Evolutionary conservation across 345 rosid genomes (phyloP).

Genomic region (Turnera subulata): DNA sequence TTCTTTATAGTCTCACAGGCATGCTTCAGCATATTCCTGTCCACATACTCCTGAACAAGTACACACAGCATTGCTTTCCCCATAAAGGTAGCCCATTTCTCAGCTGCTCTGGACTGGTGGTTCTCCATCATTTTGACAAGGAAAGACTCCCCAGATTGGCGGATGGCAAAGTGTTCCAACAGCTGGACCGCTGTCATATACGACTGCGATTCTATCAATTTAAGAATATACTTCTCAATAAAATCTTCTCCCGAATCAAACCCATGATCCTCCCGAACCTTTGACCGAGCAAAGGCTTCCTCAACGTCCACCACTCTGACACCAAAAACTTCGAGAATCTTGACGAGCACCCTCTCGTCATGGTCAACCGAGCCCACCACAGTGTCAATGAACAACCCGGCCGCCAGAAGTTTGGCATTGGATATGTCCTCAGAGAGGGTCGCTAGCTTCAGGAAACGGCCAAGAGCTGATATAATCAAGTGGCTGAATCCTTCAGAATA

Average conservation of each 20-base stretch:
- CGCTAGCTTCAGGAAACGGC: slow-evolving; percentile 47
- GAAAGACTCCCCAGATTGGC: slow-evolving; percentile 66
- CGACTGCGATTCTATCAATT: slow-evolving; percentile 51
- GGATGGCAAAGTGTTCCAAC: slow-evolving; percentile 74
- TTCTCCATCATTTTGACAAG: slow-evolving; percentile 70
- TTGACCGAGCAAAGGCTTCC: slow-evolving; percentile 36
- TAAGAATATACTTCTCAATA: slow-evolving; percentile 58
- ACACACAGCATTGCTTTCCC: slow-evolving; percentile 67
- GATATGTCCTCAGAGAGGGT: slow-evolving; percentile 33
- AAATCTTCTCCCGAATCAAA: slow-evolving; percentile 33
- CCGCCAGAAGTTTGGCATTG: slow-evolving; percentile 58
- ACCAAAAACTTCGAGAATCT: slow-evolving; percentile 57
- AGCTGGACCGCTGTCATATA: slow-evolving; percentile 72
- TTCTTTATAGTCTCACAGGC: slow-evolving; percentile 66
- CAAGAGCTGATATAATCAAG: slow-evolving; percentile 71
- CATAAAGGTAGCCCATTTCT: slow-evolving; percentile 91
- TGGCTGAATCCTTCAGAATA: slow-evolving; percentile 87
- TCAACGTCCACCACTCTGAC: slow-evolving; percentile 51
- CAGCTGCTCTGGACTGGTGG: slow-evolving; percentile 73
- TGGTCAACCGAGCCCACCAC: slow-evolving; percentile 46
- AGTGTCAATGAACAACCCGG: slow-evolving; percentile 48
- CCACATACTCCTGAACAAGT: slow-evolving; percentile 64
- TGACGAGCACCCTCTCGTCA: slow-evolving; percentile 55
- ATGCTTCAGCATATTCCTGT: slow-evolving; percentile 69
- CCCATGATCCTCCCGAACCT: slow-evolving; percentile 25